These are phyloP conservation scores for Ambrosia trifida DNA, from an alignment of 129 eudicot species.

Conservation along the genomic window DNA sequence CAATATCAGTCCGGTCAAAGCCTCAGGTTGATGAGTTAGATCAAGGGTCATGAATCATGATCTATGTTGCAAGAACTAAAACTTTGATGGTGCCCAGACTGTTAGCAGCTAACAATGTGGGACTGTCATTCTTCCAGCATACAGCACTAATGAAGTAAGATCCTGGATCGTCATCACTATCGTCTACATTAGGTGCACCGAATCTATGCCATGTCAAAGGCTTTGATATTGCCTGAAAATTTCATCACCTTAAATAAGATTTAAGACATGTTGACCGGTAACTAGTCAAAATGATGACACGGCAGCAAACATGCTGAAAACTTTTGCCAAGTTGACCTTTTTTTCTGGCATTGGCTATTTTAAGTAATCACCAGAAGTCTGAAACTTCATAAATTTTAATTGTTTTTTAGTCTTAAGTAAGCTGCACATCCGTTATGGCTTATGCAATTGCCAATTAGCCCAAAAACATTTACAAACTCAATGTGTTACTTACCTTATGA, in stretches of 20 bases:
- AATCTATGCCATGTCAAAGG: constrained; percentile 75
- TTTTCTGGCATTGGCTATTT: not conserved
- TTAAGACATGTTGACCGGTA: not conserved
- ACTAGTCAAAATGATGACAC: not conserved
- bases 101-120: constrained; percentile 76
- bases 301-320: constrained; percentile 14
- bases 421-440: not conserved
- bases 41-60: constrained; percentile 14
- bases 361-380: not conserved
- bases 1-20: constrained; percentile 21
- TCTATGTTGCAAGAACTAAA: constrained; percentile 62
- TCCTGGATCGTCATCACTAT: constrained; percentile 64
- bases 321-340: not conserved
- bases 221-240: constrained; percentile 59
- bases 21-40: constrained; percentile 7
- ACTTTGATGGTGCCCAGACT: constrained; percentile 82
- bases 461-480: not conserved
- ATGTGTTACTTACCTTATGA: constrained; percentile 53
- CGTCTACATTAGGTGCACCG: constrained; percentile 62
- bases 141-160: constrained; percentile 81
- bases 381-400: not conserved
- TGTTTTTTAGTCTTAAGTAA: not conserved
- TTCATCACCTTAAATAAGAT: constrained; percentile 3
- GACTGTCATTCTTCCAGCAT: constrained; percentile 84
- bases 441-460: not conserved